phyloP scores from a whole-genome alignment of 768 basidiomycete genomes.

The Amanita fuliginea region DNA sequence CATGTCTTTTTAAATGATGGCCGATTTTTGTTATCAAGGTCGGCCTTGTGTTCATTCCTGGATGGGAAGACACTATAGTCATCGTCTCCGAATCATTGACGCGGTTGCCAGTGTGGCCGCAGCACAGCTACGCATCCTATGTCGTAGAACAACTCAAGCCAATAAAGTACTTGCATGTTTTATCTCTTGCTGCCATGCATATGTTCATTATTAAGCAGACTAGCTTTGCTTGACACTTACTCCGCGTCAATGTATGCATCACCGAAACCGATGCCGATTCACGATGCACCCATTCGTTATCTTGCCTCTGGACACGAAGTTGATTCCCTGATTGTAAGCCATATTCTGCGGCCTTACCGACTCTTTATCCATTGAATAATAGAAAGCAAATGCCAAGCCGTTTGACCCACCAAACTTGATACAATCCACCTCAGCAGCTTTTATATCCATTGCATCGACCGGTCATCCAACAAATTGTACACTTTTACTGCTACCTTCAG shows the following conservation, averaged over 20 bases:
- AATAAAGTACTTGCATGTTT: slow-evolving; percentile 23
- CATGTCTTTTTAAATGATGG: neutral
- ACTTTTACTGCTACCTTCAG: slow-evolving; percentile 38
- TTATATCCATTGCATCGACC: slow-evolving; percentile 27
- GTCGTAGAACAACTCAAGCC: slow-evolving; percentile 35
- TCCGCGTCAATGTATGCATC: slow-evolving; percentile 37
- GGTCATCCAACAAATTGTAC: slow-evolving; percentile 14
- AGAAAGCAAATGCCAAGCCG: slow-evolving; percentile 23
- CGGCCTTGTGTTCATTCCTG: slow-evolving; percentile 37
- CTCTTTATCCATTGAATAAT: neutral
- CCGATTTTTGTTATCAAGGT: slow-evolving; percentile 22
- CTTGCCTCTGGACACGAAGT: slow-evolving; percentile 22
- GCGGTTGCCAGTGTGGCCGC: slow-evolving; percentile 37
- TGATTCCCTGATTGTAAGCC: slow-evolving; percentile 12
- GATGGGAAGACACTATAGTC: slow-evolving; percentile 34
- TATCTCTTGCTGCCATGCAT: neutral
- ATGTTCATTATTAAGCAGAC: slow-evolving; percentile 17
- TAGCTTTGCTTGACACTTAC: slow-evolving; percentile 44
- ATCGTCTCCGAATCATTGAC: slow-evolving; percentile 42
- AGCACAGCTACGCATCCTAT: slow-evolving; percentile 34
- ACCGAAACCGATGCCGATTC: slow-evolving; percentile 18
- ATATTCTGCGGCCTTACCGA: slow-evolving; percentile 7
- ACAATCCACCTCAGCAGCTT: slow-evolving; percentile 41
- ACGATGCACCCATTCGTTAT: slow-evolving; percentile 43
- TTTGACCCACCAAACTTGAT: slow-evolving; percentile 50